A percentile compares a stretch with the other conserved stretches of the same genome.
These are phyloP conservation scores for Leishmania mexicana DNA, from an alignment of 208 protist species.

Conservation along the genomic window DNA sequence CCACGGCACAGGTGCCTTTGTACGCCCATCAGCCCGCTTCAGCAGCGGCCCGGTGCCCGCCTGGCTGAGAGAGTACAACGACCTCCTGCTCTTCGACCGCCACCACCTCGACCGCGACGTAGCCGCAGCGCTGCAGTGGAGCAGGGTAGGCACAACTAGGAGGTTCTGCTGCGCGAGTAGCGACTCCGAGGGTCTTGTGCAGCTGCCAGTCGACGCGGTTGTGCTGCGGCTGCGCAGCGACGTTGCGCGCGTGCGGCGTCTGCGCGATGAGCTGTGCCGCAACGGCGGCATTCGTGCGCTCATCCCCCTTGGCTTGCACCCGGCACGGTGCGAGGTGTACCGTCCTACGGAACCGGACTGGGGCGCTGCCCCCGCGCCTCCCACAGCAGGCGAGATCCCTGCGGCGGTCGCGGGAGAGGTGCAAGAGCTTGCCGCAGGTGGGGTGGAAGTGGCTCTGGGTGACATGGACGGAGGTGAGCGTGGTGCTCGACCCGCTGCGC, in stretches of 20 bases:
- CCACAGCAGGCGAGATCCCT: not conserved
- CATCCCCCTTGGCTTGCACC: not conserved
- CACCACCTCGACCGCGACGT: conserved; percentile 17
- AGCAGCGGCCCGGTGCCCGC: conserved; percentile 34
- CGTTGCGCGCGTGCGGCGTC: conserved; percentile 22
- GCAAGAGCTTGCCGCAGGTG: not conserved
- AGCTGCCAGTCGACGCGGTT: conserved; percentile 28
- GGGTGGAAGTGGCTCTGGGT: not conserved
- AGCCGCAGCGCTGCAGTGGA: not conserved
- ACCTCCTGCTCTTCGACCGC: conserved; percentile 39
- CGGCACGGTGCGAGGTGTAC: conserved; percentile 22
- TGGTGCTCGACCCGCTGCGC: not conserved
- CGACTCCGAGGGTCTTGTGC: not conserved
- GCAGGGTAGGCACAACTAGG: not conserved
- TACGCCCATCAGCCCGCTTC: conserved; percentile 21
- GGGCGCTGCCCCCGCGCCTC: not conserved
- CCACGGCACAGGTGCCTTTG: not conserved
- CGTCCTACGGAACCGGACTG: conserved; percentile 8
- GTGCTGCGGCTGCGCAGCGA: conserved; percentile 32
- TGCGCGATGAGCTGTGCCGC: conserved; percentile 9
- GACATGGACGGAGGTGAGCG: not conserved
- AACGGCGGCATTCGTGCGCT: not conserved
- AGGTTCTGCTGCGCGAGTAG: not conserved
- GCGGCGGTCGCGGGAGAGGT: not conserved
- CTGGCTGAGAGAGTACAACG: conserved; percentile 52